These are phyloP conservation scores for Solanum dulcamara DNA, from an alignment of 257 asterid genomes.

Conservation along the genomic window DNA sequence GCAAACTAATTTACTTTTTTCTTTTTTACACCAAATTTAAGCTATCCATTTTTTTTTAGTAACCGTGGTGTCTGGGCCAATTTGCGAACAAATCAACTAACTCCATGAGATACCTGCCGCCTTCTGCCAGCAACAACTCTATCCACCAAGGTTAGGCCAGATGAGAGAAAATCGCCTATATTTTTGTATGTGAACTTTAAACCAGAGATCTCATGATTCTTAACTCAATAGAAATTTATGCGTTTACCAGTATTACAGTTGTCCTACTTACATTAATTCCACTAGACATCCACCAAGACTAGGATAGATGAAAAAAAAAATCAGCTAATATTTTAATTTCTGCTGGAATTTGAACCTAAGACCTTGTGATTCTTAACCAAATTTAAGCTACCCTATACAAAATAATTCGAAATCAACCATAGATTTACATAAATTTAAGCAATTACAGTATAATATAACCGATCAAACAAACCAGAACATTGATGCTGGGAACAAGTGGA, in stretches of 20 bases:
- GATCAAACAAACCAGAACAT: constrained; percentile 44
- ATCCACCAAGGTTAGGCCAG: too few relatives aligned
- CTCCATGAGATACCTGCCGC: neutral
- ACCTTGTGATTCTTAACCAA: neutral
- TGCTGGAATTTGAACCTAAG: neutral
- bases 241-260: too few relatives aligned
- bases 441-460: neutral
- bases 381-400: neutral
- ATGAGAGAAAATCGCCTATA: too few relatives aligned
- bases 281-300: too few relatives aligned
- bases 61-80: too few relatives aligned
- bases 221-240: too few relatives aligned
- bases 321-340: neutral
- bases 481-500: constrained; percentile 48
- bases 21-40: neutral
- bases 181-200: too few relatives aligned
- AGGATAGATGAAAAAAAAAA: too few relatives aligned
- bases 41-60: neutral
- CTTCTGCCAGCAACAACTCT: too few relatives aligned
- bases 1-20: neutral
- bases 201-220: too few relatives aligned
- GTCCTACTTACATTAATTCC: too few relatives aligned
- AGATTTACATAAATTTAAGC: neutral
- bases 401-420: neutral
- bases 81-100: too few relatives aligned